Evolutionary conservation across 768 basidiomycete genomes (phyloP), one percentile per base, ranked within the genome.

Genomic region (Galerina marginata): DNA sequence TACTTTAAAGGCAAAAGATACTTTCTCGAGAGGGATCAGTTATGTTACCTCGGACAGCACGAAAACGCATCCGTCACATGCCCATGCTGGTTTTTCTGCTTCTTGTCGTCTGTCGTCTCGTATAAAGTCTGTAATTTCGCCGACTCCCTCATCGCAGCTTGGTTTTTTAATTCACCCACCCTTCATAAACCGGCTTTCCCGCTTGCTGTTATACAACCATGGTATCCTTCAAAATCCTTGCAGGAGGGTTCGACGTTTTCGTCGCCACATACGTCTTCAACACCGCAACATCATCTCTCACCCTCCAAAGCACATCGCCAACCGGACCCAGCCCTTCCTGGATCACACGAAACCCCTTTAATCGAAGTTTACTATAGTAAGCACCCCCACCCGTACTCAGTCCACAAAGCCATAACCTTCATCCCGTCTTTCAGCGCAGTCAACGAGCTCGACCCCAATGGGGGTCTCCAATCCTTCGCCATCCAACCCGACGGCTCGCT

Each of bases 171-270:
- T 6, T 3, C 7, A 33, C 29, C 4, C 29, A 7, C 29, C 2
- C 2, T 3, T 33, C 7, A 7, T 33, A 33, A 33, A 33, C 29
- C 25, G 11, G 15, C 15, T 36, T 20, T 49, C 39, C 16, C 9
- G 43, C 46, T 7, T 39, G 39, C 42, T 37, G 38, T 48, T 38
- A 16, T 26, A 9, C 7, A 29, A 45, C 25, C 45, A 90, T 90
- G 89, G 88, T 90, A 65, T 80, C 84, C 56, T 85, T 87, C 67
- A 87, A 79, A 4, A 87, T 91, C 61, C 79, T 90, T 38, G 89
- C 89, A 33, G 88, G 89, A 37, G 88, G 88, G 14, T 90, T 84
- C 67, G 77, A 79, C 48, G 72, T 83, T 59, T 87, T 86, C 65
- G 78, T 91, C 55, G 85, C 85, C 2, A 82, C 86, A 0, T 90